Base-by-base conservation (phyloP, 352 stramenopile species). In the Peronosclerospora sorghi region DNA sequence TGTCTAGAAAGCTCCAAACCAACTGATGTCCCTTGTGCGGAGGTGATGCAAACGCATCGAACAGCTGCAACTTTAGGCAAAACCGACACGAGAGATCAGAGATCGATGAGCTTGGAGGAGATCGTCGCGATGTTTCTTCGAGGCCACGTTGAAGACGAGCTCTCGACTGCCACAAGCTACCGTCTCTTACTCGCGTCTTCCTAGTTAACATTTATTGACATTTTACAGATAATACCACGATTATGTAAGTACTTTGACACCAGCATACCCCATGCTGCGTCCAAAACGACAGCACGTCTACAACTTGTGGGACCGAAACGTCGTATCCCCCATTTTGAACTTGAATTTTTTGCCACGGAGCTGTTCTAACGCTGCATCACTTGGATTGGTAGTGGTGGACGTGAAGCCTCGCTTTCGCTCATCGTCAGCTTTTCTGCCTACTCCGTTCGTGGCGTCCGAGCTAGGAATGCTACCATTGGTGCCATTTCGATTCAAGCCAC, bases 271-370 rank as follows among this genome's bases (percentile, higher is more conserved):
- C n/a, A n/a, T n/a, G n/a, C n/a, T n/a, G n/a, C n/a, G n/a, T n/a
- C n/a, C n/a, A n/a, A n/a, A n/a, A n/a, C 37, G 18, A 9, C 8
- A 27, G 9, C 28, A 17, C 13, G 21, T 41, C 28, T 64, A 87
- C 30, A 35, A 17, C 30, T 35, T 35, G 50, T 87, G 73, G n/a
- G 78, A 86, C 18, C 71, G 71, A 47, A 91, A 35, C 30, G 30
- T 35, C 8, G 68, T 86, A 24, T 86, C 74, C 32, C 77, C 77
- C 66, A 89, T 78, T 17, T 55, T 55, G 15, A 90, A 78, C 59
- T 88, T 88, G 57, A 90, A 74, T 43, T 88, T 90, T 60, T 91
- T 91, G 59, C 78, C 75, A 4, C 77, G 77, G 27, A 87, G 54
- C 41, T 86, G 75, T 48, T 91, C 79, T 8, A 91, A 54, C 7